A percentile compares a stretch with the other conserved stretches of the same genome.
These are phyloP conservation scores for Daldinia bambusicola DNA, from an alignment of 495 filamentous ascomycete species.

Conservation along the genomic window DNA sequence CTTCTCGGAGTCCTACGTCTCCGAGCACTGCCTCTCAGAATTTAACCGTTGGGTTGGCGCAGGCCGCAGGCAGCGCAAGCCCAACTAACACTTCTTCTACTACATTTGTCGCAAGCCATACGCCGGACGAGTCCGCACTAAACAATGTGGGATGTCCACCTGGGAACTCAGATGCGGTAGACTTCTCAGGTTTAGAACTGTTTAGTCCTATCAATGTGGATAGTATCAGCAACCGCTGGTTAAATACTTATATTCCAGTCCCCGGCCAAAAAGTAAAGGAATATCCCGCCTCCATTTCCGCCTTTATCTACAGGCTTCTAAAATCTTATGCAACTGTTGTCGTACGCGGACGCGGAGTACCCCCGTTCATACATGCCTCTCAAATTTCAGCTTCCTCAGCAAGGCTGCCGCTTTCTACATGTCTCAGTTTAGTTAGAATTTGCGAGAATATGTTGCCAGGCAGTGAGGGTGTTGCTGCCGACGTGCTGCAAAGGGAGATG, in stretches of 20 bases:
- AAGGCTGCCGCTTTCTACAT: conserved; percentile 54
- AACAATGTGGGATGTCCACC: background rate
- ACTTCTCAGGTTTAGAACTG: conserved; percentile 49
- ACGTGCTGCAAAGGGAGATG: conserved; percentile 57
- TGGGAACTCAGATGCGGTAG: conserved; percentile 17
- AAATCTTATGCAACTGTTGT: conserved; percentile 56
- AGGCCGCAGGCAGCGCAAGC: background rate
- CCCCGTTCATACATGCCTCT: conserved; percentile 55
- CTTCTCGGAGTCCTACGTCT: background rate
- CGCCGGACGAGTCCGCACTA: conserved; percentile 3
- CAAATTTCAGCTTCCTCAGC: conserved; percentile 44
- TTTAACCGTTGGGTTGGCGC: background rate
- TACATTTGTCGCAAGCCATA: conserved; percentile 8
- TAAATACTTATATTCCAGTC: conserved; percentile 56
- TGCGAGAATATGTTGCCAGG: conserved; percentile 54
- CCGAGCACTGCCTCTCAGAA: background rate
- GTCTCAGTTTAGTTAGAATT: conserved; percentile 56
- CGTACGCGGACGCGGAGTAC: conserved; percentile 52
- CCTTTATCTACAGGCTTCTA: conserved; percentile 56
- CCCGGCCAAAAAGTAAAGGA: conserved; percentile 54
- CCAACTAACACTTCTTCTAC: conserved; percentile 10
- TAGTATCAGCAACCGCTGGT: conserved; percentile 59
- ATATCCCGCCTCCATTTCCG: conserved; percentile 48
- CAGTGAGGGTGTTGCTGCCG: conserved; percentile 49
- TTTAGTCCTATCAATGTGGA: conserved; percentile 57